phyloP scores from a whole-genome alignment of 768 basidiomycete species.

The Lactarius hatsudake region DNA sequence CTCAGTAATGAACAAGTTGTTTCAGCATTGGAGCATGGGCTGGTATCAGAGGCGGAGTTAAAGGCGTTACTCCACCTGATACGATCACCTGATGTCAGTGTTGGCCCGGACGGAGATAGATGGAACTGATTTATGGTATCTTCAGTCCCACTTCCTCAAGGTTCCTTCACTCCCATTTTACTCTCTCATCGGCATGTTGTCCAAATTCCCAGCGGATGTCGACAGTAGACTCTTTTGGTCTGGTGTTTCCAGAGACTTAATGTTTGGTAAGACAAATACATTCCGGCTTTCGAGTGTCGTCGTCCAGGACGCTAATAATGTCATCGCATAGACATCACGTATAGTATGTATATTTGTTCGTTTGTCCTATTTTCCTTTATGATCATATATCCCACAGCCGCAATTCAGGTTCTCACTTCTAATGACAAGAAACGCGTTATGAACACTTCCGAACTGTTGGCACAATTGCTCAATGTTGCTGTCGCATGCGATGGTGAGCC shows the following conservation, averaged over 20 bases:
- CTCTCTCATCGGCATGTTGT: conserved; percentile 67
- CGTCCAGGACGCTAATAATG: background rate
- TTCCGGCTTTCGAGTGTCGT: background rate
- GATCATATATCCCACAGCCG: conserved; percentile 17
- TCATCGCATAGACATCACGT: conserved; percentile 21
- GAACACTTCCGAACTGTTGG: conserved; percentile 21
- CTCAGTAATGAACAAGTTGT: conserved; percentile 57
- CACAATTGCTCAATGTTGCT: conserved; percentile 21
- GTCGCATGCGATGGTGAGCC: conserved; percentile 23
- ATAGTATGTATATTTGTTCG: conserved; percentile 8
- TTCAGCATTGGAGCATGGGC: conserved; percentile 57
- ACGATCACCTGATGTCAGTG: conserved; percentile 69
- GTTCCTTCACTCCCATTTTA: conserved; percentile 80
- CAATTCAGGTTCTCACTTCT: conserved; percentile 23
- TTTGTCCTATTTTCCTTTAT: conserved; percentile 9
- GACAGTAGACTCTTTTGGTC: conserved; percentile 80
- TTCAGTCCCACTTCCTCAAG: conserved; percentile 82
- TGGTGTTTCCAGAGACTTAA: conserved; percentile 52
- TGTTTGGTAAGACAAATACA: conserved; percentile 54
- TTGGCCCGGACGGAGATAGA: background rate
- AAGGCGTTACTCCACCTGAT: conserved; percentile 66
- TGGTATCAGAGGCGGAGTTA: conserved; percentile 67
- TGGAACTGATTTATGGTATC: background rate
- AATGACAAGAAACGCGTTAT: conserved; percentile 18
- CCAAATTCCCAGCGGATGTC: conserved; percentile 74